Evolutionary conservation across 2,329 filamentous ascomycete species (phyloP), one percentile per base, ranked within the genome.

Genomic region (Stylonectria norvegica): DNA sequence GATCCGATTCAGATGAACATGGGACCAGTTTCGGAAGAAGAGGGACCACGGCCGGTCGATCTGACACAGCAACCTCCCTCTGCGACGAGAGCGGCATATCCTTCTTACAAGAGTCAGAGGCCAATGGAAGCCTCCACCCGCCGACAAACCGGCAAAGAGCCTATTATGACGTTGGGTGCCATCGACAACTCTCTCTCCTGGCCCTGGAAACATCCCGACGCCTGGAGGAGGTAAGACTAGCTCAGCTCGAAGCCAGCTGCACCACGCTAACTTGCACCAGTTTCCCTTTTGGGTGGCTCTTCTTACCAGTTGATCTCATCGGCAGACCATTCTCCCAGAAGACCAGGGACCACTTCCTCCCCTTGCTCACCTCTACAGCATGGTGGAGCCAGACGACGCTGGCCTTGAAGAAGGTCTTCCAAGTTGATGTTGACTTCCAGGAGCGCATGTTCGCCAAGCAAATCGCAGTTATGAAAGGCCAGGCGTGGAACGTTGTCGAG

Each of bases 371-470:
- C 0, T 97, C 90, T 2, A 94, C 90, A 18, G 79, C 86, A 37
- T 98, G 93, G 93, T 98, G 93, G 93, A 87, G 84, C 49, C 89
- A 96, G 55, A 98, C 93, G 4, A 89, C 95, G 57, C 72, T 88
- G 44, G 86, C 89, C 16, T 72, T 98, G 27, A 86, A 93, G 38
- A 79, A 81, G 47, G 83, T 96, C 32, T 98, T 98, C 62, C 84
- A 88, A 51, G 81, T 94, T 60, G 93, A 98, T 63, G 82, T 85
- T 3, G 93, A 98, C 66, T 98, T 98, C 65, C 89, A 97, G 62
- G 93, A 98, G 68, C 85, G 88, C 66, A 98, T 98, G 93, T 98
- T 95, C 67, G 89, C 89, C n/a, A 83, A 88, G 52, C 93, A 98
- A 60, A 94, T 98, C 47, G 91, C 93, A 1, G 93, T 98, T 43